phyloP scores from a whole-genome alignment of 768 basidiomycete species.

The Leucogyrophana mollusca region DNA sequence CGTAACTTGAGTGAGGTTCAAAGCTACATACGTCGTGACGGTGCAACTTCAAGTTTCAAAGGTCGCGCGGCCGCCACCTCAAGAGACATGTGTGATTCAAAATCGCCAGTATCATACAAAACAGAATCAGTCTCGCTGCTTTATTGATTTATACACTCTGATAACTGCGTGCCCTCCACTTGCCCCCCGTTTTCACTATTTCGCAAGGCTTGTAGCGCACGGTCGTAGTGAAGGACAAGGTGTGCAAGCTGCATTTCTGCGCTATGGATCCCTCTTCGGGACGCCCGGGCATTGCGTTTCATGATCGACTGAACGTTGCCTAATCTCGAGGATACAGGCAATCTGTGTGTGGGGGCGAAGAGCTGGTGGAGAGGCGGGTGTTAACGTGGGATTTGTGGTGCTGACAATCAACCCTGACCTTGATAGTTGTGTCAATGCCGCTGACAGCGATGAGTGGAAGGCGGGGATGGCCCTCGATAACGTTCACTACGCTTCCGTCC shows the following conservation, averaged over 20 bases:
- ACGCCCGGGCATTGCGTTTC: constrained; percentile 45
- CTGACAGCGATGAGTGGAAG: constrained; percentile 82
- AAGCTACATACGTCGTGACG: constrained; percentile 26
- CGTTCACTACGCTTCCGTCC: constrained; percentile 79
- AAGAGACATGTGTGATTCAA: not conserved
- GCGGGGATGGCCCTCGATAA: constrained; percentile 78
- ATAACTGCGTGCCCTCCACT: constrained; percentile 24
- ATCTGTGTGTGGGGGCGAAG: constrained; percentile 55
- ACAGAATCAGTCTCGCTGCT: not conserved
- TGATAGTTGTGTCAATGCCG: constrained; percentile 84
- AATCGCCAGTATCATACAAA: not conserved
- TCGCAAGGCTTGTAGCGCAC: constrained; percentile 21
- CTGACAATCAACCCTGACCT: constrained; percentile 43
- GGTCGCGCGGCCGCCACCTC: not conserved
- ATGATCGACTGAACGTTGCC: constrained; percentile 54
- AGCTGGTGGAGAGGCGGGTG: constrained; percentile 40
- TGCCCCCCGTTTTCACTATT: constrained; percentile 17
- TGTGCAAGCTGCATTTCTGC: constrained; percentile 24
- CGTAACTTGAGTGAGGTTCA: constrained; percentile 11
- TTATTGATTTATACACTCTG: constrained; percentile 30
- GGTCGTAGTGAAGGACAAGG: constrained; percentile 28
- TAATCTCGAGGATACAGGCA: constrained; percentile 55
- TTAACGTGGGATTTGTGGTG: not conserved
- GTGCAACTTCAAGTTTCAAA: constrained; percentile 6
- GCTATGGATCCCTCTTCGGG: constrained; percentile 19